Evolutionary conservation across 2,329 filamentous ascomycete species (phyloP).

Genomic region (Colletotrichum horii): DNA sequence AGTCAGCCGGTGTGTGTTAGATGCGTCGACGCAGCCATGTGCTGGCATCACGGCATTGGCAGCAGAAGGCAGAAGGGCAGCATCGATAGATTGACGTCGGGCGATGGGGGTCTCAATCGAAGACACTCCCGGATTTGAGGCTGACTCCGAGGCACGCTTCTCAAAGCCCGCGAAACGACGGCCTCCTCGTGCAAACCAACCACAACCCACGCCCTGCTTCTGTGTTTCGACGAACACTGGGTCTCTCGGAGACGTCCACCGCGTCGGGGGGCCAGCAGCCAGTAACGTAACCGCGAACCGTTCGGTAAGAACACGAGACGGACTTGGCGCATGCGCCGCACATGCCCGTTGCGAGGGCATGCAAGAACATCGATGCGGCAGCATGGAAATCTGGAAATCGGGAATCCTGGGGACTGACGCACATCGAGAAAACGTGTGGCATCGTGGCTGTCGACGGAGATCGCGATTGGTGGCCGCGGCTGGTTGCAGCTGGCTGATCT

Average conservation of each 20-base stretch:
- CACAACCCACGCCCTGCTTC: neutral
- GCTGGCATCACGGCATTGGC: neutral
- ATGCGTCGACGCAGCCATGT: neutral
- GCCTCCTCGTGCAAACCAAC: neutral
- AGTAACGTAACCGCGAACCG: neutral
- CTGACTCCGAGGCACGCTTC: neutral
- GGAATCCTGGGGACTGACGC: neutral
- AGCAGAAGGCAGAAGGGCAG: neutral
- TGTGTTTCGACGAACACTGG: neutral
- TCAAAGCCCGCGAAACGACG: neutral
- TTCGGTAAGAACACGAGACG: neutral
- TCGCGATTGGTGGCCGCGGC: neutral
- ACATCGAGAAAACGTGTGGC: conserved; percentile 6
- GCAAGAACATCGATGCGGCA: neutral
- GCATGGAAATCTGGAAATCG: neutral
- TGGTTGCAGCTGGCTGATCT: neutral
- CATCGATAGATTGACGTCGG: conserved; percentile 5
- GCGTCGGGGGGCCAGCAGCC: neutral
- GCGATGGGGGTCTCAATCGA: neutral
- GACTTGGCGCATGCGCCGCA: neutral
- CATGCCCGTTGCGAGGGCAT: neutral
- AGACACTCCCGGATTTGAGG: neutral
- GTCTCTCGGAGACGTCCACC: neutral
- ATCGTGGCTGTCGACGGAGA: neutral
- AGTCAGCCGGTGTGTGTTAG: neutral